Percentiles rank a stretch among this genome's conserved stretches.
Evolutionary conservation across 2,329 filamentous ascomycete genomes (phyloP).

Genomic region (Cercospora brassicicola): DNA sequence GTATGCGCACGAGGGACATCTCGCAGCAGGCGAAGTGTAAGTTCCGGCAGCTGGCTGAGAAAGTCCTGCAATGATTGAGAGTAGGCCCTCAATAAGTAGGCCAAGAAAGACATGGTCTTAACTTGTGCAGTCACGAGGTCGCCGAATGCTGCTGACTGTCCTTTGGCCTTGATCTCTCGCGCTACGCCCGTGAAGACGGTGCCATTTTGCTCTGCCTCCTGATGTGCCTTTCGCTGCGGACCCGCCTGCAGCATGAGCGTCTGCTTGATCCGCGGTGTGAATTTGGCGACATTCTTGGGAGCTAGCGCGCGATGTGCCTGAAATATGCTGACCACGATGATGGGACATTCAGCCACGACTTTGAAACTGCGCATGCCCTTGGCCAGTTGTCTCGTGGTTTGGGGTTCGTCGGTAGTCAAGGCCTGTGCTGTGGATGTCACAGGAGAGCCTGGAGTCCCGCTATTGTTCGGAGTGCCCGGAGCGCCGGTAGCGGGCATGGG

Average conservation of each 20-base stretch:
- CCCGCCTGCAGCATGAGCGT: constrained; percentile 86
- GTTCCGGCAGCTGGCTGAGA: constrained; percentile 76
- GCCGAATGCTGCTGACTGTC: constrained; percentile 71
- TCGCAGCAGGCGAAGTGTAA: constrained; percentile 85
- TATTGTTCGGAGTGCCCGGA: constrained; percentile 63
- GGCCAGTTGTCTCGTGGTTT: constrained; percentile 71
- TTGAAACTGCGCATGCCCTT: constrained; percentile 99
- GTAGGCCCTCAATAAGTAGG: constrained; percentile 86
- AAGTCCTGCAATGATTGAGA: constrained; percentile 86
- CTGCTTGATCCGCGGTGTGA: constrained; percentile 90
- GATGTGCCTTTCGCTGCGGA: constrained; percentile 88
- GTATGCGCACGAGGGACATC: constrained; percentile 96
- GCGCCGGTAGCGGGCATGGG: constrained; percentile 58
- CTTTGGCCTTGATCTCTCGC: constrained; percentile 84
- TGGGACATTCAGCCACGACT: constrained; percentile 93
- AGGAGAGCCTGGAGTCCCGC: constrained; percentile 77
- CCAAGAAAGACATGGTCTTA: constrained; percentile 98
- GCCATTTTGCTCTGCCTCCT: constrained; percentile 74
- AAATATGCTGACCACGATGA: constrained; percentile 97
- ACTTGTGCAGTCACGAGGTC: constrained; percentile 98
- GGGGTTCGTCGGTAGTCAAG: constrained; percentile 66
- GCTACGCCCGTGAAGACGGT: constrained; percentile 91
- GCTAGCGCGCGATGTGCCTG: constrained; percentile 84
- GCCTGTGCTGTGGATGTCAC: constrained; percentile 66
- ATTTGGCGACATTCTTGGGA: constrained; percentile 79